Percentiles rank a stretch among this genome's conserved stretches.
These are phyloP conservation scores for Solanum clarkiae DNA, from an alignment of 257 asterid species.

Conservation along the genomic window DNA sequence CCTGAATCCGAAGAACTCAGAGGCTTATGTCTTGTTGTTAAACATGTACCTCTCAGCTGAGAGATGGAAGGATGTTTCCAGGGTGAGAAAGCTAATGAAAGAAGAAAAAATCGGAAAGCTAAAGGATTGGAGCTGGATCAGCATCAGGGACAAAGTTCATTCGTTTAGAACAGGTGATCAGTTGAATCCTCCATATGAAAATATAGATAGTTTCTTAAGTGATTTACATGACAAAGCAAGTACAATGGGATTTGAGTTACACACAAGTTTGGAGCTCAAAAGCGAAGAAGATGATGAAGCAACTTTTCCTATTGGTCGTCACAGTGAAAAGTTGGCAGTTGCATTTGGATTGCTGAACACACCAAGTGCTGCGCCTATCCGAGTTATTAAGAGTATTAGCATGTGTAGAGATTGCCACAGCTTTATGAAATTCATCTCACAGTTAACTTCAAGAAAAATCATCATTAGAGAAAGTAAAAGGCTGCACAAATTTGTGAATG, in stretches of 20 bases:
- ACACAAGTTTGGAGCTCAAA: slow-evolving; percentile 12
- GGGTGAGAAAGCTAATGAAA: slow-evolving; percentile 64
- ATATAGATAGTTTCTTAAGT: slow-evolving; percentile 20
- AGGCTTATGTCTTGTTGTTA: slow-evolving; percentile 45
- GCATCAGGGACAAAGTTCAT: slow-evolving; percentile 51
- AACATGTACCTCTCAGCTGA: slow-evolving; percentile 68
- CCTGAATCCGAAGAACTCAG: slow-evolving; percentile 57
- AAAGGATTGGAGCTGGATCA: slow-evolving; percentile 79
- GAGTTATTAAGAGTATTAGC: slow-evolving; percentile 59
- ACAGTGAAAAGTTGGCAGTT: slow-evolving; percentile 80
- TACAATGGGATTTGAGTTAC: slow-evolving; percentile 32
- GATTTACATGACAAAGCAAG: slow-evolving; percentile 38
- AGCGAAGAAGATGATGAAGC: slow-evolving; percentile 22
- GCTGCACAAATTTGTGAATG: slow-evolving; percentile 59
- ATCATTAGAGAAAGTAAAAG: slow-evolving; percentile 67
- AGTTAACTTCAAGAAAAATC: slow-evolving; percentile 43
- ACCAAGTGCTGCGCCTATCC: slow-evolving; percentile 24
- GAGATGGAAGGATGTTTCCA: slow-evolving; percentile 65
- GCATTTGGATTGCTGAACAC: slow-evolving; percentile 62
- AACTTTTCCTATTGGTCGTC: slow-evolving; percentile 21
- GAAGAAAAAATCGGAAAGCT: slow-evolving; percentile 44
- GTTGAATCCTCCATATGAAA: slow-evolving; percentile 12
- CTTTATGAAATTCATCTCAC: slow-evolving; percentile 54
- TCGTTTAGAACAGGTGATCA: slow-evolving; percentile 39
- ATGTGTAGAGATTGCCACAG: slow-evolving; percentile 83